Percentiles rank a stretch among this genome's conserved stretches.
phyloP scores from a whole-genome alignment of 129 eudicot genomes.

The Pittosporum tobira region DNA sequence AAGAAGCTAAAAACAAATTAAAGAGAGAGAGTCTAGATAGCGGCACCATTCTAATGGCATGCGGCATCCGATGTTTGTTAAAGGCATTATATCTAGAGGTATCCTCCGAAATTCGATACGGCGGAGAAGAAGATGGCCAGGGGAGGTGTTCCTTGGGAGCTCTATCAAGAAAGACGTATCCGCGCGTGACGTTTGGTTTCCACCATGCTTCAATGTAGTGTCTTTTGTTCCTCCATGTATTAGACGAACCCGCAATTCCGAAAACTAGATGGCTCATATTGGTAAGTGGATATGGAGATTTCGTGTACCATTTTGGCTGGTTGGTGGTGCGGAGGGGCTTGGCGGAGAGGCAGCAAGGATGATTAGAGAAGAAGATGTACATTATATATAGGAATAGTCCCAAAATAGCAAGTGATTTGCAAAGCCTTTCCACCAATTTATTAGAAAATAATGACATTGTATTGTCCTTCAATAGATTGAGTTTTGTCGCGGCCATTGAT shows the following conservation, averaged over 20 bases:
- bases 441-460: not conserved
- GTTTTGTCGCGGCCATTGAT: not conserved
- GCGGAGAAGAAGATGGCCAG: slow-evolving; percentile 25
- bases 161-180: slow-evolving; percentile 20
- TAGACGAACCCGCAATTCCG: slow-evolving; percentile 18
- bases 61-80: not conserved
- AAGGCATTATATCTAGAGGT: not conserved
- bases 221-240: slow-evolving; percentile 12
- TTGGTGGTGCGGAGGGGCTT: not conserved
- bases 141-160: slow-evolving; percentile 12
- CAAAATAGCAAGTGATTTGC: slow-evolving; percentile 8
- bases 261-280: slow-evolving; percentile 25
- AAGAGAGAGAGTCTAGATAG: no score
- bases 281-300: slow-evolving; percentile 1
- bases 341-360: not conserved
- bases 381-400: slow-evolving; percentile 5
- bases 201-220: slow-evolving; percentile 36
- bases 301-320: not conserved
- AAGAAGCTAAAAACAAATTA: no score
- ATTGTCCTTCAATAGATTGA: not conserved
- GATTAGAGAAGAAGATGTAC: slow-evolving; percentile 7
- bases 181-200: slow-evolving; percentile 23
- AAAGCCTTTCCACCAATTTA: not conserved
- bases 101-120: slow-evolving; percentile 19
- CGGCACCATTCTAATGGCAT: slow-evolving; percentile 9